Percentiles rank a stretch among this genome's conserved stretches.
phyloP scores from a whole-genome alignment of 2,329 filamentous ascomycete genomes.

The Aspergillus pseudoterreus region DNA sequence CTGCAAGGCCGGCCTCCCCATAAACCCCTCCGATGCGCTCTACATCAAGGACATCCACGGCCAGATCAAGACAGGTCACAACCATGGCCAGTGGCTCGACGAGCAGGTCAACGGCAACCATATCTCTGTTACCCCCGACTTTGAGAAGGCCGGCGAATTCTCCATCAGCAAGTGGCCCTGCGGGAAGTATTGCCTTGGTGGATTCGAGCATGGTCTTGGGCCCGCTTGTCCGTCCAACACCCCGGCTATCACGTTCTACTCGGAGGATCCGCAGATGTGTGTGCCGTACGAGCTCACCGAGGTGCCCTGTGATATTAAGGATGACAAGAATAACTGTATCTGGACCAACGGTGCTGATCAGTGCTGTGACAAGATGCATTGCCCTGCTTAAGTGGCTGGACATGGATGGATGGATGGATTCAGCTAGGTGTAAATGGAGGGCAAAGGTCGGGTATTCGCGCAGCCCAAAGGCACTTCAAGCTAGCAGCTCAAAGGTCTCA shows the following conservation, averaged over 20 bases:
- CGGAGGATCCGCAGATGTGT: slow-evolving; percentile 11
- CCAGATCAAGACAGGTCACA: no score
- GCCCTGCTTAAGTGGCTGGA: no score
- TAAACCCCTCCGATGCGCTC: slow-evolving; percentile 7
- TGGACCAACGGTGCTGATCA: slow-evolving; percentile 10
- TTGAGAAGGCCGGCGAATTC: slow-evolving; percentile 4
- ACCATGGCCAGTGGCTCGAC: slow-evolving; percentile 8
- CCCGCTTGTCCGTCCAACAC: slow-evolving; percentile 7
- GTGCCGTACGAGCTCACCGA: slow-evolving; percentile 9
- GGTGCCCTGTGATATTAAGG: slow-evolving; percentile 10
- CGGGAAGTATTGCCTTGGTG: slow-evolving; percentile 12
- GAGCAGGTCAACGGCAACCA: slow-evolving; percentile 7
- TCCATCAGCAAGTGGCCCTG: slow-evolving; percentile 10
- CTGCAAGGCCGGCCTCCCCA: not conserved
- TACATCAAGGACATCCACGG: slow-evolving; percentile 7
- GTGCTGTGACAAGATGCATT: slow-evolving; percentile 3
- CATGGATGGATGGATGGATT: no score
- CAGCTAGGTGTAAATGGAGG: no score
- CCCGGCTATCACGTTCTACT: slow-evolving; percentile 9
- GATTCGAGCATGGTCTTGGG: slow-evolving; percentile 5
- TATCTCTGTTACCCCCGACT: slow-evolving; percentile 6
- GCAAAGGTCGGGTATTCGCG: no score
- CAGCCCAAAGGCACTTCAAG: no score
- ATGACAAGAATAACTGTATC: slow-evolving; percentile 11
- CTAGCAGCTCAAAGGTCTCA: no score